These are phyloP conservation scores for Huntiella decipiens DNA, from an alignment of 2,329 filamentous ascomycete genomes.

Conservation along the genomic window DNA sequence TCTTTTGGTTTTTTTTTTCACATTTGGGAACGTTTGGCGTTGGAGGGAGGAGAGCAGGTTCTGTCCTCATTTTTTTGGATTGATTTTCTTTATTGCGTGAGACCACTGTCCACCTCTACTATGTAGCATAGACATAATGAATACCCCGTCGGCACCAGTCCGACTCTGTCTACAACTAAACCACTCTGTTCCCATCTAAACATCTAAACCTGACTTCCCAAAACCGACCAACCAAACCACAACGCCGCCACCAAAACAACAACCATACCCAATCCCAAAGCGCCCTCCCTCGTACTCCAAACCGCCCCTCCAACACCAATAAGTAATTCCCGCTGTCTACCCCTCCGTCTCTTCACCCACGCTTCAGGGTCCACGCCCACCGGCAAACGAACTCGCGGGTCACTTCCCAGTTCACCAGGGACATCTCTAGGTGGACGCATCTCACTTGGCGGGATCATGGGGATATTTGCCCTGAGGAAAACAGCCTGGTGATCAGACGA, in stretches of 20 bases:
- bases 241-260: conserved; percentile 23
- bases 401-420: conserved; percentile 13
- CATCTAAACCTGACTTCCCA: background rate
- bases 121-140: background rate
- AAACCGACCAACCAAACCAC: conserved; percentile 20
- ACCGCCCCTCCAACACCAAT: conserved; percentile 36
- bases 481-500: conserved; percentile 82
- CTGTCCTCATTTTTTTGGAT: background rate
- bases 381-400: conserved; percentile 28
- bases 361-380: conserved; percentile 34
- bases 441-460: conserved; percentile 27
- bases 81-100: background rate
- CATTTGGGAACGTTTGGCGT: background rate
- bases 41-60: too few species aligned
- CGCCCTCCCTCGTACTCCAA: conserved; percentile 33
- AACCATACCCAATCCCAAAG: conserved; percentile 25
- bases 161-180: too few species aligned
- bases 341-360: conserved; percentile 31
- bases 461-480: conserved; percentile 48
- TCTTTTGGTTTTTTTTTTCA: background rate
- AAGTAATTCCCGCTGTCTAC: conserved; percentile 26
- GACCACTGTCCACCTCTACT: too few species aligned
- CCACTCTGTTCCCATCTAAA: background rate
- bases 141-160: background rate
- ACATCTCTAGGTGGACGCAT: background rate